Evolutionary conservation across 2,329 filamentous ascomycete genomes (phyloP), one percentile per base, ranked within the genome.

Genomic region (Calonectria naviculata): DNA sequence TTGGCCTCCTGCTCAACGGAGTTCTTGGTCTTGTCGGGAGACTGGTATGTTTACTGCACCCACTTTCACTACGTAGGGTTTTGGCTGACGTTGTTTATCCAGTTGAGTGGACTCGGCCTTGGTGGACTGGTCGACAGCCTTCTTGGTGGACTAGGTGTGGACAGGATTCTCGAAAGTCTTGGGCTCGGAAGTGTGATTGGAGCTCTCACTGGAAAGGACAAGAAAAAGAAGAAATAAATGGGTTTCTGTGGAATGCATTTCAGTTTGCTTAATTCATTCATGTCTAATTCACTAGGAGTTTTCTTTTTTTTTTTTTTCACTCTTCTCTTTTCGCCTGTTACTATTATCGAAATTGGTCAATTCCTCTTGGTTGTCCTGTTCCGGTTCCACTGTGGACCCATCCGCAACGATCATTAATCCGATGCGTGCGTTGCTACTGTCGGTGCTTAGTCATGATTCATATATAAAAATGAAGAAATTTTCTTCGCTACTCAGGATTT

Each of bases 21-120:
- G 95, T 98, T 0, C 87, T 98, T 8, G 93, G 93, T 49, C 89
- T 98, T 1, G 94, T 98, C 24, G 95, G 95, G 67, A 92, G 92
- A 80, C 85, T 97, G 71, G 84, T 89, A 78, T 83, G 84, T 79
- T 54, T 7, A 36, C 34, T 12, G 9, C 34, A 12, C 10, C 15
- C 9, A 9, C 34, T 36, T 36, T 36, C 34, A 4, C 10, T 12
- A 9, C 34, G 10, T 36, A 12, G 3, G 10, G 9, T 36, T 12
- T 41, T 41, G 38, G 15, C 15, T n/a, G 19, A n/a, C 38, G 7
- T 41, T 41, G 17, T 41, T 41, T 44, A 1, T 54, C 31, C 56
- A 87, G 79, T 89, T 97, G 70, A 92, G 93, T 77, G 94, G 93
- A 6, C 90, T 98, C 31, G 95, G 95, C 68, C 89, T 98, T 1